These are phyloP conservation scores for Xylariaceae sp. DNA, from an alignment of 2,329 filamentous ascomycete species.

Conservation along the genomic window DNA sequence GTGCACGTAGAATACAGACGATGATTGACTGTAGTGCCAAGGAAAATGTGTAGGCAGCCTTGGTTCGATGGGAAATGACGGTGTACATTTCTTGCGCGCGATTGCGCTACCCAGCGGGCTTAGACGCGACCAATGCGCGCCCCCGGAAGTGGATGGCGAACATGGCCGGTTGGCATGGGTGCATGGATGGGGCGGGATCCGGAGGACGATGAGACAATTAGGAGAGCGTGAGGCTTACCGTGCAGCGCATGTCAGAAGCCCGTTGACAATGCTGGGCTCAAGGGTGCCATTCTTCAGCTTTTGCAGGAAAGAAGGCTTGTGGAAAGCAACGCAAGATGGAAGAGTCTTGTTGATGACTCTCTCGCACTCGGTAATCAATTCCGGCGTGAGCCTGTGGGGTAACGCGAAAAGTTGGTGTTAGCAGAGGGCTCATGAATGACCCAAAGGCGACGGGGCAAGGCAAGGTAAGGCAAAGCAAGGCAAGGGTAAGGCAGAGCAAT, in stretches of 20 bases:
- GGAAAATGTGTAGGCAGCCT: too few species aligned
- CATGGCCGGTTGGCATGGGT: too few species aligned
- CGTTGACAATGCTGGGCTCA: conserved; percentile 54
- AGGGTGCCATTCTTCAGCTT: conserved; percentile 54
- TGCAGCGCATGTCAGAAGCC: conserved; percentile 53
- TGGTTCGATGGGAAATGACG: too few species aligned
- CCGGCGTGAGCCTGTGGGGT: conserved; percentile 45
- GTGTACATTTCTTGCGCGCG: too few species aligned
- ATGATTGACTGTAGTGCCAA: too few species aligned
- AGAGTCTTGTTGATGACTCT: conserved; percentile 57
- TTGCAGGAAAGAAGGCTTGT: conserved; percentile 58
- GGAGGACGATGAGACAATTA: not conserved
- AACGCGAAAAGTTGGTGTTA: conserved; percentile 18
- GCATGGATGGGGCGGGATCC: not conserved
- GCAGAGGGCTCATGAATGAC: conserved; percentile 14
- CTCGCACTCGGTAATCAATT: conserved; percentile 56
- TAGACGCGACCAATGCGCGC: too few species aligned
- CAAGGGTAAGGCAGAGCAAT: conserved; percentile 3
- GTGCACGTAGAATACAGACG: too few species aligned
- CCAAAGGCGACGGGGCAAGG: not conserved
- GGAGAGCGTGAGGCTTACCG: conserved; percentile 38
- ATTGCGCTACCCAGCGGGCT: too few species aligned
- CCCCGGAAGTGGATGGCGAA: too few species aligned
- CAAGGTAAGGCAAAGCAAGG: not conserved
- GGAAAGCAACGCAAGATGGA: conserved; percentile 58